phyloP scores from a whole-genome alignment of 1,284 basidiomycete species.

The Sporisorium graminicola region DNA sequence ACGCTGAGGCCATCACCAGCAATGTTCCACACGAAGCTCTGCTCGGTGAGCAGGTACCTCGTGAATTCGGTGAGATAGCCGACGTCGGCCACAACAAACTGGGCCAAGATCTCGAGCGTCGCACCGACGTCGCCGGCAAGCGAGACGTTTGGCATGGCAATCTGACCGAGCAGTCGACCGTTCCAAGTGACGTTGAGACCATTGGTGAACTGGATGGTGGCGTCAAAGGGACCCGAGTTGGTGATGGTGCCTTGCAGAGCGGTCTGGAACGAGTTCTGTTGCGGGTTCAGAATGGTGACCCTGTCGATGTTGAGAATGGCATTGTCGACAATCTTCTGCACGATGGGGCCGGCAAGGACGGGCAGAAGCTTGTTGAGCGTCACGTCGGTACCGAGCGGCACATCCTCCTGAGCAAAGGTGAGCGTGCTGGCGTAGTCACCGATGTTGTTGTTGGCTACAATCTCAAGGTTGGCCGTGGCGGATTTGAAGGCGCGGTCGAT shows the following conservation, averaged over 20 bases:
- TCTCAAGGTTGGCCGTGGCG: constrained; percentile 76
- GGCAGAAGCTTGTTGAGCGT: constrained; percentile 79
- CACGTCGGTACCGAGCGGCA: constrained; percentile 77
- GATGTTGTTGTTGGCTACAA: constrained; percentile 76
- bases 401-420: constrained; percentile 75
- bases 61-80: constrained; percentile 78
- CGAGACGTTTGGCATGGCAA: constrained; percentile 75
- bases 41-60: constrained; percentile 76
- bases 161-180: constrained; percentile 75
- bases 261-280: constrained; percentile 76
- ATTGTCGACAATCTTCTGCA: constrained; percentile 80
- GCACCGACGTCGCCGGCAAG: constrained; percentile 76
- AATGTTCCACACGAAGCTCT: constrained; percentile 81
- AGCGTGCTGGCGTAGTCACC: constrained; percentile 79
- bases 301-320: constrained; percentile 72
- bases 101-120: constrained; percentile 74
- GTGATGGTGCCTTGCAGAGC: constrained; percentile 77
- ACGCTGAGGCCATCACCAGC: constrained; percentile 78
- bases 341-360: constrained; percentile 80
- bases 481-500: constrained; percentile 78
- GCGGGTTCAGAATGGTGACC: constrained; percentile 60
- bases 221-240: constrained; percentile 84
- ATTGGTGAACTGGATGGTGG: constrained; percentile 77
- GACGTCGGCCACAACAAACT: constrained; percentile 77
- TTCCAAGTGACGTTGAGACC: constrained; percentile 79